These are phyloP conservation scores for Solanum medicagineum DNA, from an alignment of 257 asterid species.

Conservation along the genomic window DNA sequence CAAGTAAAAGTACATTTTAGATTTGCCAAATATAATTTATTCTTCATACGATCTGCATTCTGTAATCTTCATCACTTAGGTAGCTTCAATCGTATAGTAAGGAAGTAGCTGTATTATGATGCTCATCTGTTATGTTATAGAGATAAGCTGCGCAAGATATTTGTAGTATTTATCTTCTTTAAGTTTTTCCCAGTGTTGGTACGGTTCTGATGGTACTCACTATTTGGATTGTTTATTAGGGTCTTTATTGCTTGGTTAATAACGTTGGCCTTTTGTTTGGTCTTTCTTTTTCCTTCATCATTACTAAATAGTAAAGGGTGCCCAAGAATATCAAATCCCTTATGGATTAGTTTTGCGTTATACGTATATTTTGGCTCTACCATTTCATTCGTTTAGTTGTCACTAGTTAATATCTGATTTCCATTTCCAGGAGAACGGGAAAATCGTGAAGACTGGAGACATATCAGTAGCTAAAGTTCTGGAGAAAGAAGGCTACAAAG, in stretches of 20 bases:
- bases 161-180: neutral
- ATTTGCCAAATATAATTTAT: neutral
- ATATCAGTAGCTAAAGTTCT: slow-evolving; percentile 55
- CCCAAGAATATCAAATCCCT: neutral
- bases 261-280: neutral
- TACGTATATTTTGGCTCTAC: neutral
- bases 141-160: neutral
- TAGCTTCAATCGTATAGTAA: neutral
- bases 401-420: neutral
- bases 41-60: neutral
- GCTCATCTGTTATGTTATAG: neutral
- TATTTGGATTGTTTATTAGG: neutral
- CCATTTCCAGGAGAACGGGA: slow-evolving; percentile 39
- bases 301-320: neutral
- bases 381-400: neutral
- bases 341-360: neutral
- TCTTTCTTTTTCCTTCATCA: neutral
- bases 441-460: slow-evolving; percentile 84
- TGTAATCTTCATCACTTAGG: neutral
- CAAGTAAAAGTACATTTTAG: neutral
- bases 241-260: neutral
- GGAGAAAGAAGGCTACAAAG: slow-evolving; percentile 77
- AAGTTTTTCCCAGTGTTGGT: neutral
- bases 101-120: neutral
- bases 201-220: neutral